These are phyloP conservation scores for Psilocybe azurescens DNA, from an alignment of 768 basidiomycete species.

Conservation along the genomic window DNA sequence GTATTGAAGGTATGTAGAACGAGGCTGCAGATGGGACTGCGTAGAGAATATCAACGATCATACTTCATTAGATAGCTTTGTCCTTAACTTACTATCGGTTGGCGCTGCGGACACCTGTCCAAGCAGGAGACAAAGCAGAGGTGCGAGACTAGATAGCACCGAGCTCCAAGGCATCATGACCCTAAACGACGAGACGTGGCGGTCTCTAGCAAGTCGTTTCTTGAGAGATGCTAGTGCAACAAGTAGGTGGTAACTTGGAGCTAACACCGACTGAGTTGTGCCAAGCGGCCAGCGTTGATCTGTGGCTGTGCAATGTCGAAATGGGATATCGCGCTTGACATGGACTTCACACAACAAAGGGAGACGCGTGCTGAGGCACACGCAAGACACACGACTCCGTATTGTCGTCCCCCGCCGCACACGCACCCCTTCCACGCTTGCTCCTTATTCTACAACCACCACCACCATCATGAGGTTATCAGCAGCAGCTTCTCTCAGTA, in stretches of 20 bases:
- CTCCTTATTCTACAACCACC: constrained; percentile 25
- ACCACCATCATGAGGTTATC: constrained; percentile 57
- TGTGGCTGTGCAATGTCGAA: constrained; percentile 22
- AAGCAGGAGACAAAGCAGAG: constrained; percentile 18
- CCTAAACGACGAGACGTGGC: constrained; percentile 1
- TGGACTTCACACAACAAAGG: constrained; percentile 24
- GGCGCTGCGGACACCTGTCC: constrained; percentile 28
- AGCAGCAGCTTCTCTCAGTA: constrained; percentile 31
- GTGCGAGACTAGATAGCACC: constrained; percentile 15
- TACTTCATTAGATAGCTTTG: neutral
- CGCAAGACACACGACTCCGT: constrained; percentile 18
- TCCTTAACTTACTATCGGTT: constrained; percentile 41
- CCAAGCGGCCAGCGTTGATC: constrained; percentile 12
- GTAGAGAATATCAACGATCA: constrained; percentile 2
- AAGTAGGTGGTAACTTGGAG: constrained; percentile 5
- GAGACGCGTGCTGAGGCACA: constrained; percentile 26
- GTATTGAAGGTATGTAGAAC: constrained; percentile 81
- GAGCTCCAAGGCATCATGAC: constrained; percentile 16
- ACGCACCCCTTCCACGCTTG: constrained; percentile 15
- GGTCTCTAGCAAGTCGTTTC: neutral
- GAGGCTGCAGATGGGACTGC: constrained; percentile 81
- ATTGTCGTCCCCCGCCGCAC: constrained; percentile 14
- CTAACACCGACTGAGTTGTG: neutral
- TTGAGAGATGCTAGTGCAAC: neutral
- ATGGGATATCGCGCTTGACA: neutral